Evolutionary conservation across 1,139 yeast species (phyloP).

Genomic region (Candida glucosophila): DNA sequence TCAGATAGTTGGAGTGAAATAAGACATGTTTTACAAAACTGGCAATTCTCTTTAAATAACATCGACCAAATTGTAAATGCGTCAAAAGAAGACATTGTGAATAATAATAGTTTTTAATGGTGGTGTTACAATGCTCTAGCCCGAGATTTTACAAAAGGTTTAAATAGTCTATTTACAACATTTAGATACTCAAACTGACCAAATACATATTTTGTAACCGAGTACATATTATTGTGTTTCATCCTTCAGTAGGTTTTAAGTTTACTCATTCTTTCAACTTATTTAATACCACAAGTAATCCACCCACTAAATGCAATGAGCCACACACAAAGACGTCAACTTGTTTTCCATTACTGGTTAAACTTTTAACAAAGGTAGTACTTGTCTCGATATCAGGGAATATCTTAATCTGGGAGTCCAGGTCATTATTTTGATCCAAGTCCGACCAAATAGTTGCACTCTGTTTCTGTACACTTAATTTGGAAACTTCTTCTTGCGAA

Average conservation of each 20-base stretch:
- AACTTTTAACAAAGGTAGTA: slow-evolving; percentile 42
- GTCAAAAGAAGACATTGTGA: slow-evolving; percentile 38
- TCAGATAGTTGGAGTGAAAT: slow-evolving; percentile 28
- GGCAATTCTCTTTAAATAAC: slow-evolving; percentile 34
- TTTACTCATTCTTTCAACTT: slow-evolving; percentile 14
- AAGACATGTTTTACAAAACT: slow-evolving; percentile 25
- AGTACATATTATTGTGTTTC: no score
- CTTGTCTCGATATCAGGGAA: slow-evolving; percentile 73
- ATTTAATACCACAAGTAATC: slow-evolving; percentile 78
- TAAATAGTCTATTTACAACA: no score
- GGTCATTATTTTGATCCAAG: slow-evolving; percentile 32
- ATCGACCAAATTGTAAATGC: slow-evolving; percentile 36
- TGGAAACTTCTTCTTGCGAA: slow-evolving; percentile 67
- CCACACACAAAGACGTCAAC: slow-evolving; percentile 89
- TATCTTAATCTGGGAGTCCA: slow-evolving; percentile 37
- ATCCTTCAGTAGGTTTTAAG: no score
- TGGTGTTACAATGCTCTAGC: no score
- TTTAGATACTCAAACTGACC: slow-evolving; percentile 1
- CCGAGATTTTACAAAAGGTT: no score
- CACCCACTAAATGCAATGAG: slow-evolving; percentile 90
- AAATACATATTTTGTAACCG: no score
- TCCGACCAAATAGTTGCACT: slow-evolving; percentile 63
- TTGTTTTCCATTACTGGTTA: slow-evolving; percentile 22
- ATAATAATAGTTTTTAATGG: slow-evolving; percentile 13
- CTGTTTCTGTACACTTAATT: slow-evolving; percentile 70